Conservation (phyloP, 2,329 filamentous ascomycete species). For the Pseudogymnoascus sp. region DNA sequence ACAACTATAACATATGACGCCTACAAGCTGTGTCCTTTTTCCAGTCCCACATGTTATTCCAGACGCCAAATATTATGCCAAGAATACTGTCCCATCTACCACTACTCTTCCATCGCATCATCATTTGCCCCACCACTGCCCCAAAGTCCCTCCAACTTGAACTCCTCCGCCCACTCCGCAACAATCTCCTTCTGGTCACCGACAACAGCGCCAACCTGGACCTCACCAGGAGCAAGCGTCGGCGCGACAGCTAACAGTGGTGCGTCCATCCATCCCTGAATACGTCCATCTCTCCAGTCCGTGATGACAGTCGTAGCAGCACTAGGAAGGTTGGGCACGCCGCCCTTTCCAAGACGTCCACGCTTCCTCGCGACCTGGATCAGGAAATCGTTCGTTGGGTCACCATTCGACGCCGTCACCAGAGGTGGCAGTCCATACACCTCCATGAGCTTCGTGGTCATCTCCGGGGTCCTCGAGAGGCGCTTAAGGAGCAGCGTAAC, state of each 20-base stretch:
- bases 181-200: slow-evolving; percentile 80
- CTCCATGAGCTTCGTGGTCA: slow-evolving; percentile 71
- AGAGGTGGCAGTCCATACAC: slow-evolving; percentile 81
- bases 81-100: slow-evolving; percentile 6
- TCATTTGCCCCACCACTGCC: slow-evolving; percentile 36
- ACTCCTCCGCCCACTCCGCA: slow-evolving; percentile 87
- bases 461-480: slow-evolving; percentile 63
- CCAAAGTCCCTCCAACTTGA: slow-evolving; percentile 90
- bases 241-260: slow-evolving; percentile 54
- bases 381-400: slow-evolving; percentile 82
- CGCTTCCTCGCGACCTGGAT: slow-evolving; percentile 92
- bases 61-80: slow-evolving; percentile 9
- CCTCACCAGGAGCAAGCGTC: slow-evolving; percentile 30
- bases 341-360: slow-evolving; percentile 79
- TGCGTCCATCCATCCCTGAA: slow-evolving; percentile 84
- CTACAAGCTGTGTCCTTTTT: slow-evolving; percentile 8
- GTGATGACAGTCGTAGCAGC: slow-evolving; percentile 90
- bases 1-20: slow-evolving; percentile 9
- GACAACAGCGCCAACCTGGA: slow-evolving; percentile 39
- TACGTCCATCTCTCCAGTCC: slow-evolving; percentile 94
- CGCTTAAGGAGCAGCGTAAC: slow-evolving; percentile 78
- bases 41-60: slow-evolving; percentile 9
- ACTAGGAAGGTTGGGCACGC: slow-evolving; percentile 78
- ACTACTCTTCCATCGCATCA: slow-evolving; percentile 26
- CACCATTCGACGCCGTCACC: slow-evolving; percentile 56